A percentile compares a stretch with the other conserved stretches of the same genome.
These are phyloP conservation scores for Beta lomatogona DNA, from an alignment of 179 eudicot species.

Conservation along the genomic window DNA sequence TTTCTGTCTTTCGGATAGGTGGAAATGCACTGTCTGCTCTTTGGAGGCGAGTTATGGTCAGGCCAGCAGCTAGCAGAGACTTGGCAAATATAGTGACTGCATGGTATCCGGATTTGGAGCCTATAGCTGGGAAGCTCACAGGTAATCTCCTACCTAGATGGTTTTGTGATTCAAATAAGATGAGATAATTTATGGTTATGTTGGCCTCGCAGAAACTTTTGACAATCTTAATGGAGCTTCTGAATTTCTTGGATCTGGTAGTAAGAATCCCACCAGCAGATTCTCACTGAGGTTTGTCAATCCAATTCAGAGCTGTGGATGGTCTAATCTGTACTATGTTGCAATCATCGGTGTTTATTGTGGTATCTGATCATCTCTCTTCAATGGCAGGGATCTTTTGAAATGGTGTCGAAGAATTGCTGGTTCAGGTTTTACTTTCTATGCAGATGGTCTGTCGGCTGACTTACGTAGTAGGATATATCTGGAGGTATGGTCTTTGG, in stretches of 20 bases:
- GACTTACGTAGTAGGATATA: slow-evolving; percentile 54
- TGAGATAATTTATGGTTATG: background rate
- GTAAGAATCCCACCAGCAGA: slow-evolving; percentile 45
- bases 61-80: slow-evolving; percentile 55
- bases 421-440: slow-evolving; percentile 52
- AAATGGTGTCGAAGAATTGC: slow-evolving; percentile 92
- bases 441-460: slow-evolving; percentile 45
- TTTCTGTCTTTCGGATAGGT: slow-evolving; percentile 38
- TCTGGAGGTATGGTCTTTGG: slow-evolving; percentile 60
- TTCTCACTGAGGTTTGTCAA: slow-evolving; percentile 65
- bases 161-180: background rate
- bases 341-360: background rate
- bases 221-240: slow-evolving; percentile 51
- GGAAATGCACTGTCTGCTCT: slow-evolving; percentile 60
- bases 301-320: background rate
- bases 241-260: slow-evolving; percentile 36
- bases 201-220: slow-evolving; percentile 63
- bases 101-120: slow-evolving; percentile 66
- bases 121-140: slow-evolving; percentile 59
- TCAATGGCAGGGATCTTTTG: slow-evolving; percentile 69
- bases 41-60: slow-evolving; percentile 90
- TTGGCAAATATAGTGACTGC: slow-evolving; percentile 58
- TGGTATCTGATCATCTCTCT: slow-evolving; percentile 6
- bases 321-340: background rate
- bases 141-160: slow-evolving; percentile 44